These are phyloP conservation scores for Scedosporium apiospermum DNA, from an alignment of 2,329 filamentous ascomycete genomes.

Conservation along the genomic window DNA sequence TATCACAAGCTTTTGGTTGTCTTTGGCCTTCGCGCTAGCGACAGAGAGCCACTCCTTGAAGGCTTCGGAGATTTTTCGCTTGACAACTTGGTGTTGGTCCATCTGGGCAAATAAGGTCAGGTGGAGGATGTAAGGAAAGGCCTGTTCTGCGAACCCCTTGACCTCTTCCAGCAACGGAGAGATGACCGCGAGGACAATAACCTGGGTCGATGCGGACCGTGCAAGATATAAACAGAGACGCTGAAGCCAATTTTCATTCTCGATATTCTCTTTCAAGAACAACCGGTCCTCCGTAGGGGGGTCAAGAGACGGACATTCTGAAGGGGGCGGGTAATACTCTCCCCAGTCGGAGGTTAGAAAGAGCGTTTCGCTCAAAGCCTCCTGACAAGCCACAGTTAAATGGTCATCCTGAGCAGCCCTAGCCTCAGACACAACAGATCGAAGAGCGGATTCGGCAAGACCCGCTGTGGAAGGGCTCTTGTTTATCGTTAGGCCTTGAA, in stretches of 20 bases:
- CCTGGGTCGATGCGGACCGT: constrained; percentile 3
- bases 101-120: constrained; percentile 62
- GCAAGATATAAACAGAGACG: constrained; percentile 34
- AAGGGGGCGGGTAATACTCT: constrained; percentile 43
- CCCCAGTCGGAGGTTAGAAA: constrained; percentile 47
- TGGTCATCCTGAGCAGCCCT: constrained; percentile 33
- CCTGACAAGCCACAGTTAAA: constrained; percentile 40
- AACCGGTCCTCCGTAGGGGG: constrained; percentile 13
- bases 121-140: constrained; percentile 80
- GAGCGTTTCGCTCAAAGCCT: constrained; percentile 41
- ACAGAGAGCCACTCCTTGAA: constrained; percentile 53
- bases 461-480: constrained; percentile 46
- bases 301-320: constrained; percentile 25
- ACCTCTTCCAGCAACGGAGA: constrained; percentile 56
- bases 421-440: constrained; percentile 46
- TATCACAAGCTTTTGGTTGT: constrained; percentile 64
- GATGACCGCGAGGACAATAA: constrained; percentile 58
- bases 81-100: constrained; percentile 49
- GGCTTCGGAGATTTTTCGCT: constrained; percentile 54
- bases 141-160: constrained; percentile 58
- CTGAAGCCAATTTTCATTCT: constrained; percentile 48
- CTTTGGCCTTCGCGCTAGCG: constrained; percentile 29
- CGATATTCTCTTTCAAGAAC: constrained; percentile 29
- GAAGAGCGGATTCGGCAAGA: constrained; percentile 50
- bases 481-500: constrained; percentile 52